phyloP scores from a whole-genome alignment of 345 rosid genomes.

The Populus tremula region DNA sequence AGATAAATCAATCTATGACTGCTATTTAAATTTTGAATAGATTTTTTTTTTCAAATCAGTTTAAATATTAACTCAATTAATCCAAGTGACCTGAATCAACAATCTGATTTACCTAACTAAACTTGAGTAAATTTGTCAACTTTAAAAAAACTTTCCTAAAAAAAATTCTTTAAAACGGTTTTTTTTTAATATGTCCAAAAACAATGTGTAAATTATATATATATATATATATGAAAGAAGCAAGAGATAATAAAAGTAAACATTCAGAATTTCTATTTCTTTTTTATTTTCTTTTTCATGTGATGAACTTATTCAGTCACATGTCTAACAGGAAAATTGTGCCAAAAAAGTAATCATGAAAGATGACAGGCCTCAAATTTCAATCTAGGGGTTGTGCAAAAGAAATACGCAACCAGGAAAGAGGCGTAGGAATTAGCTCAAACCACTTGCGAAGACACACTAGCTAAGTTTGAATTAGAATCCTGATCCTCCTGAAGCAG shows the following conservation, averaged over 20 bases:
- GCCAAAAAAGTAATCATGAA: not conserved
- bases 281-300: not conserved
- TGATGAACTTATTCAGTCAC: not conserved
- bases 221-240: not conserved
- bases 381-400: constrained; percentile 6
- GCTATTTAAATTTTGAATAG: too few species aligned
- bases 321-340: not conserved
- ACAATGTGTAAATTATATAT: too few species aligned
- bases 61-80: too few species aligned
- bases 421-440: not conserved
- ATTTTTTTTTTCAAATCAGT: too few species aligned
- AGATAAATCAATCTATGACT: too few species aligned
- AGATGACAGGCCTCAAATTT: not conserved
- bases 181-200: too few species aligned
- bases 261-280: not conserved
- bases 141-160: too few species aligned
- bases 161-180: too few species aligned
- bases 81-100: too few species aligned
- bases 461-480: not conserved
- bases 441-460: not conserved
- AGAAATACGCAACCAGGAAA: not conserved
- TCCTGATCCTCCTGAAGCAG: constrained; percentile 24
- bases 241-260: not conserved
- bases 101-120: too few species aligned
- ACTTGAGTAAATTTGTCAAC: too few species aligned